Evolutionary conservation across 441 rosid genomes (phyloP).

Genomic region (Populus trichocarpa): DNA sequence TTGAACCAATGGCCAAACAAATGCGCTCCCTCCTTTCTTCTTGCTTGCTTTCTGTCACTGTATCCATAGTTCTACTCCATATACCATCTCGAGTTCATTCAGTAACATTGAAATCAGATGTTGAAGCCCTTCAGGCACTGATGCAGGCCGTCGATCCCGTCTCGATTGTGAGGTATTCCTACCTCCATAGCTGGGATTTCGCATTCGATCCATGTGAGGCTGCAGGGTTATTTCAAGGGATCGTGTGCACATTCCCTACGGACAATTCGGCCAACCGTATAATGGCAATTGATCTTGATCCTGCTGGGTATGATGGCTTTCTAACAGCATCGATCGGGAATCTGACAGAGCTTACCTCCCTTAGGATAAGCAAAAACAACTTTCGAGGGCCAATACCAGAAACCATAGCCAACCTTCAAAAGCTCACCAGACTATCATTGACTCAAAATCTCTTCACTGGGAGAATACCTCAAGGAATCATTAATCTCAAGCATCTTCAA

Average conservation of each 20-base stretch:
- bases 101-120: background rate
- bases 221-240: slow-evolving; percentile 42
- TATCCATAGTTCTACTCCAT: background rate
- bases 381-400: slow-evolving; percentile 62
- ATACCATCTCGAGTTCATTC: background rate
- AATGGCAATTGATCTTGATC: slow-evolving; percentile 44
- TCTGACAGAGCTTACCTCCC: slow-evolving; percentile 48
- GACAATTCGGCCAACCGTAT: slow-evolving; percentile 41
- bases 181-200: background rate
- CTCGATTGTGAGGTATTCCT: background rate
- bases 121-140: background rate
- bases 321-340: slow-evolving; percentile 43
- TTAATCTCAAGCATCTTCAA: slow-evolving; percentile 32
- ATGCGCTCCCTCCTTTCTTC: background rate
- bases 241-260: slow-evolving; percentile 16
- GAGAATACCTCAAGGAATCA: slow-evolving; percentile 31
- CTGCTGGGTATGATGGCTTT: slow-evolving; percentile 53
- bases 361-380: slow-evolving; percentile 38
- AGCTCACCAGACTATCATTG: slow-evolving; percentile 38
- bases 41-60: background rate
- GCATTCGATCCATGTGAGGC: slow-evolving; percentile 40
- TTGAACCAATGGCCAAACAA: background rate
- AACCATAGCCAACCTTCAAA: slow-evolving; percentile 36
- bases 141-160: background rate
- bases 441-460: slow-evolving; percentile 51